phyloP scores from a whole-genome alignment of 305 asterid species.

The Fraxinus baroniana region DNA sequence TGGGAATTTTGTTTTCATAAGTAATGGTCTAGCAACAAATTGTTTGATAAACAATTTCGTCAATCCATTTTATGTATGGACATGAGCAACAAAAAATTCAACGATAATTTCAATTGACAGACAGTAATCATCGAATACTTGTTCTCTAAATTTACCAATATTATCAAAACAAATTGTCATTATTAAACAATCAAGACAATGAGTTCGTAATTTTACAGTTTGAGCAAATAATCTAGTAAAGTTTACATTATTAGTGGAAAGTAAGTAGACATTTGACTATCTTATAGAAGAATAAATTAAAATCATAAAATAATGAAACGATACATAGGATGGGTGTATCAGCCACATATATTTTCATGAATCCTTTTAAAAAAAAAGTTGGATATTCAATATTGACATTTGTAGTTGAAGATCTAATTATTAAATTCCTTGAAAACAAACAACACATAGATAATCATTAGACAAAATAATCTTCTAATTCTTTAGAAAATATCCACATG shows the following conservation, averaged over 20 bases:
- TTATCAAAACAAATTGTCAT: not conserved
- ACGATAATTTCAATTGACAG: not conserved
- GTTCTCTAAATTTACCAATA: too few species aligned
- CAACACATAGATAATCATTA: not conserved
- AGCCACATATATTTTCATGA: not conserved
- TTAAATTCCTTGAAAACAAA: not conserved
- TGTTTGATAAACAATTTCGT: not conserved
- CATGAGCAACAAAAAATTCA: not conserved
- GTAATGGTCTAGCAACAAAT: not conserved
- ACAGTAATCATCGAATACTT: too few species aligned
- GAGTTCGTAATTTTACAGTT: not conserved
- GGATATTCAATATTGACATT: not conserved
- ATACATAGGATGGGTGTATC: not conserved
- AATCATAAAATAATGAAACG: not conserved
- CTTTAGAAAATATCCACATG: not conserved
- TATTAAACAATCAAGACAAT: not conserved
- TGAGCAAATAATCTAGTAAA: too few species aligned
- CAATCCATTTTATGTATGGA: not conserved
- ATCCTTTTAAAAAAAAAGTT: not conserved
- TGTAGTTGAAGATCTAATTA: not conserved
- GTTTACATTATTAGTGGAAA: not conserved
- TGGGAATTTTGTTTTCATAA: not conserved
- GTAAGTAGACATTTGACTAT: too few species aligned
- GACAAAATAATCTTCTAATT: too few species aligned
- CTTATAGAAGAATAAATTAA: not conserved